Evolutionary conservation across 1,284 basidiomycete genomes (phyloP), one percentile per base, ranked within the genome.

Genomic region (Cryptococcus amylolentus): DNA sequence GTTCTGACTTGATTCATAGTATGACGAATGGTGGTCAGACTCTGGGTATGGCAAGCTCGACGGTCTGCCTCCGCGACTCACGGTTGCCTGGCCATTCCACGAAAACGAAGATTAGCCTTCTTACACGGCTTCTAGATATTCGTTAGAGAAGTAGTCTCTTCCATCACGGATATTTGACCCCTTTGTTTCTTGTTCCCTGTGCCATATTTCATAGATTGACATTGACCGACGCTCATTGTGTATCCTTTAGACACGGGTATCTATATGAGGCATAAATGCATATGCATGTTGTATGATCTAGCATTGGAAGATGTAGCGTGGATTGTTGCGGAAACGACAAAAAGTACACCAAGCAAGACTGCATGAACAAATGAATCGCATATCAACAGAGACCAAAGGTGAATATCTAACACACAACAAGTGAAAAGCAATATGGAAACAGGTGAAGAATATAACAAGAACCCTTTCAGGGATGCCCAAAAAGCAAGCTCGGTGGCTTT

Each of bases 11-110:
- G 16, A 27, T 47, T 44, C 49, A 20, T 53, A 70, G 70, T 77
- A 77, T 56, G 75, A 77, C 53, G 76, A 77, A 55, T 78, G 77
- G 77, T 78, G 74, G 73, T 68, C 71, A 42, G 72, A 76, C 31
- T 71, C 69, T 42, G 77, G 77, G 9, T 71, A 76, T 28, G 76
- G 77, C 5, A 69, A 66, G 56, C 64, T 72, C 43, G 77, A 77
- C 55, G 74, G 73, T 28, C 68, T 68, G 5, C 77, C 77, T n/a
- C 77, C 76, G 20, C 67, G 76, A 38, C 65, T 79, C 49, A 74
- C 71, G 0, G 75, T 78, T 8, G 76, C 76, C 8, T 79, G 77
- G 77, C 74, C 74, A 10, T 77, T 78, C 70, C 71, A 75, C 55
- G 76, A 78, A 28, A 73, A 71, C 14, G 75, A 78, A 57, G 76